These are phyloP conservation scores for Heliamphora pulchella DNA, from an alignment of 179 eudicot genomes.

Conservation along the genomic window DNA sequence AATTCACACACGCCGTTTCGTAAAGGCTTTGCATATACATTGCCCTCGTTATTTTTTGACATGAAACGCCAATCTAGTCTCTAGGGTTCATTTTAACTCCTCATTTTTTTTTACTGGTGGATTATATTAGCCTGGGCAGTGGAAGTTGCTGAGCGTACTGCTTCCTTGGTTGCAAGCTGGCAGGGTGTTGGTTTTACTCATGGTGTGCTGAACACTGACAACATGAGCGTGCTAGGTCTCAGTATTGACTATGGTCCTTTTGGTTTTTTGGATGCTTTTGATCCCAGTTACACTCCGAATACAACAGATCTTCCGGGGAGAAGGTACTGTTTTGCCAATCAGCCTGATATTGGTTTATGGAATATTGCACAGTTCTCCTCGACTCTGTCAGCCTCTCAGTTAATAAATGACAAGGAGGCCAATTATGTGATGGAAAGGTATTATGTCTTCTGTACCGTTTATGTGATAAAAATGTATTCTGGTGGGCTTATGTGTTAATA, in stretches of 20 bases:
- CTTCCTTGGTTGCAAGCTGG: conserved; percentile 91
- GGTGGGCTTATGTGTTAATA: neutral
- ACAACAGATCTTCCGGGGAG: conserved; percentile 99
- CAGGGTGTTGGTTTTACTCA: conserved; percentile 99
- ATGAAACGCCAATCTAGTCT: neutral
- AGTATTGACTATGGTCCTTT: conserved; percentile 98
- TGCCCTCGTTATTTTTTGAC: neutral
- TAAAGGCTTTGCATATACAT: neutral
- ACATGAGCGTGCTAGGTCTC: conserved; percentile 96
- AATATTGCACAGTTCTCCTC: conserved; percentile 86
- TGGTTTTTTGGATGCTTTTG: conserved; percentile 99
- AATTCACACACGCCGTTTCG: neutral
- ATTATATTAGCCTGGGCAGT: conserved; percentile 85
- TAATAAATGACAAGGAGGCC: conserved; percentile 76
- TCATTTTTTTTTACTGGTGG: conserved; percentile 23
- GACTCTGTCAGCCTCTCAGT: conserved; percentile 73
- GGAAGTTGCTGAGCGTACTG: conserved; percentile 98
- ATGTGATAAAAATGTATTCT: neutral
- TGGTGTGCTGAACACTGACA: conserved; percentile 97
- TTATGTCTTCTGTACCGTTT: neutral
- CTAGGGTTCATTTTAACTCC: neutral
- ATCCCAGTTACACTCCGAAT: conserved; percentile 96
- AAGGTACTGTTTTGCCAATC: conserved; percentile 98
- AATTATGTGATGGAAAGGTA: conserved; percentile 96
- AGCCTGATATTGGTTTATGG: conserved; percentile 98